phyloP scores from a whole-genome alignment of 2,329 filamentous ascomycete genomes.

The Apiospora koreana region DNA sequence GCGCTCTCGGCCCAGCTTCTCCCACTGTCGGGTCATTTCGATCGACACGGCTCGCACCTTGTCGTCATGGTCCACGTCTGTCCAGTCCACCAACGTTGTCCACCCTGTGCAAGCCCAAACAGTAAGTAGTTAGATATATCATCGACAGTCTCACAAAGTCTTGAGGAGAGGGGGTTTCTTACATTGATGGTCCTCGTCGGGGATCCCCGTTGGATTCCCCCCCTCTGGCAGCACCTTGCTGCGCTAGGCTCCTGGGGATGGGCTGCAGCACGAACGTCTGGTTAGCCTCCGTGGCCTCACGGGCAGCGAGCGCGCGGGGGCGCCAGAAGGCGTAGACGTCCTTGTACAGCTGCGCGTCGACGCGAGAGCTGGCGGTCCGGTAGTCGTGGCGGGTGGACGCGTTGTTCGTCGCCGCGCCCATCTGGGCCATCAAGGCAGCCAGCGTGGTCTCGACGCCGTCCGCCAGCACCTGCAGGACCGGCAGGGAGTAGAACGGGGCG shows the following conservation, averaged over 20 bases:
- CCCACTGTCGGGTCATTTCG: conserved; percentile 14
- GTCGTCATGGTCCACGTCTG: conserved; percentile 17
- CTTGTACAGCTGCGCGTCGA: conserved; percentile 25
- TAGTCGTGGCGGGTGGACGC: conserved; percentile 24
- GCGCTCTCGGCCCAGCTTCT: neutral
- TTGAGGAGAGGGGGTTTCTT: no score
- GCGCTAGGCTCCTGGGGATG: conserved; percentile 9
- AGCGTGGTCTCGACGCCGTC: neutral
- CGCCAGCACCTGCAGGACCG: neutral
- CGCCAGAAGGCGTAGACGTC: conserved; percentile 25
- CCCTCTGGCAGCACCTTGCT: conserved; percentile 15
- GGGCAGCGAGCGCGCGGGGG: conserved; percentile 15
- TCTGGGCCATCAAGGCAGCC: neutral
- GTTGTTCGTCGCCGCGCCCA: neutral
- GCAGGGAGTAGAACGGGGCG: conserved; percentile 21
- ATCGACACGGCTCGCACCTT: conserved; percentile 17
- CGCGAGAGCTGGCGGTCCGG: conserved; percentile 16
- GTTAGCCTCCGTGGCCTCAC: conserved; percentile 20
- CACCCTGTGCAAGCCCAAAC: conserved; percentile 18
- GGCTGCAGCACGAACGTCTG: conserved; percentile 22
- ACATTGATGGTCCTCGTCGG: conserved; percentile 17
- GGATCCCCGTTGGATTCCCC: conserved; percentile 20
- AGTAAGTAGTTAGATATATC: no score
- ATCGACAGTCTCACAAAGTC: no score
- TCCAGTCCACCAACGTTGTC: conserved; percentile 23